Evolutionary conservation across 2,329 filamentous ascomycete genomes (phyloP).

Genomic region (Lasiodiplodia gonubiensis): DNA sequence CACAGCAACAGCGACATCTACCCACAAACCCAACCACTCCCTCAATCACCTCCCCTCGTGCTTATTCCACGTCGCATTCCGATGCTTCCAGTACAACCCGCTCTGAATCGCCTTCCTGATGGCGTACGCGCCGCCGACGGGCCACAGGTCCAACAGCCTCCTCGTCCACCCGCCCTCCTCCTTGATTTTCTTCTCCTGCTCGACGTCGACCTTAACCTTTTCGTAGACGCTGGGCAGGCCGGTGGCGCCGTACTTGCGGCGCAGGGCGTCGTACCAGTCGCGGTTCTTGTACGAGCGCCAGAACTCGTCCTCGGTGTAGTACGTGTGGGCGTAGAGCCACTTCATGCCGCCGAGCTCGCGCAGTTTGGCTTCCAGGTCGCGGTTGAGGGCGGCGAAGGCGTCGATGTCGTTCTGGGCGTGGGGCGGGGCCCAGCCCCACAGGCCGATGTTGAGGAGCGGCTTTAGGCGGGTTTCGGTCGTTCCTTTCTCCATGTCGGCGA

Average conservation of each 20-base stretch:
- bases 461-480: slow-evolving; percentile 39
- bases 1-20: background rate
- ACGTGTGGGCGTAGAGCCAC: slow-evolving; percentile 73
- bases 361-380: slow-evolving; percentile 65
- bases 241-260: slow-evolving; percentile 63
- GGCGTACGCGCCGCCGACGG: slow-evolving; percentile 46
- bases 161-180: slow-evolving; percentile 19
- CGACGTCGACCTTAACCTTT: slow-evolving; percentile 61
- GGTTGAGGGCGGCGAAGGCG: slow-evolving; percentile 60
- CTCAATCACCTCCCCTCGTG: background rate
- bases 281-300: slow-evolving; percentile 66
- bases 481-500: slow-evolving; percentile 13
- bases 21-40: background rate
- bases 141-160: slow-evolving; percentile 38
- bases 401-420: slow-evolving; percentile 32
- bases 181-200: slow-evolving; percentile 11
- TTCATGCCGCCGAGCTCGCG: slow-evolving; percentile 68
- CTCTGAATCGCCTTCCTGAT: slow-evolving; percentile 47
- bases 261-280: slow-evolving; percentile 61
- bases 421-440: slow-evolving; percentile 67
- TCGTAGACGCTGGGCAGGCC: slow-evolving; percentile 70
- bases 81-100: slow-evolving; percentile 44
- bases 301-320: slow-evolving; percentile 71
- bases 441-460: slow-evolving; percentile 62
- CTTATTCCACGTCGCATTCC: slow-evolving; percentile 44